phyloP scores from a whole-genome alignment of 306 rosid genomes.

The Trifolium subterraneum region DNA sequence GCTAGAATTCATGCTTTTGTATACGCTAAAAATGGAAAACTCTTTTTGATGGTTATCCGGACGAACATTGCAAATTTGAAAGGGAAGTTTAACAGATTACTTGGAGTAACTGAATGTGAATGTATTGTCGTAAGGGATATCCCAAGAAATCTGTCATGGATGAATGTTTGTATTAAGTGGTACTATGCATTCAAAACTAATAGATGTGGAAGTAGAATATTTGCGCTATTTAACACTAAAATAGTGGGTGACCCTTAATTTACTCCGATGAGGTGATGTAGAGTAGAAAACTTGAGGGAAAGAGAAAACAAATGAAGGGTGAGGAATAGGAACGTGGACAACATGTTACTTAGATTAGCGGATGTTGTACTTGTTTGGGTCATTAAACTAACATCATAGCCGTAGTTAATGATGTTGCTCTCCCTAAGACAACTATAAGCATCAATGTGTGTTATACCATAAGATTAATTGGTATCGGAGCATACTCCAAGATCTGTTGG shows the following conservation, averaged over 20 bases:
- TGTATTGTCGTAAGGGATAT: constrained; percentile 7
- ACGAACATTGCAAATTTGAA: constrained; percentile 25
- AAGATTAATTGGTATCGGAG: too few species aligned
- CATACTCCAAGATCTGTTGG: too few species aligned
- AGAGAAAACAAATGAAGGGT: too few species aligned
- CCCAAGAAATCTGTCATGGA: constrained; percentile 78
- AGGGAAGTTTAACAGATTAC: constrained; percentile 52
- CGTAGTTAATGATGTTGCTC: too few species aligned
- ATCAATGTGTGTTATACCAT: too few species aligned
- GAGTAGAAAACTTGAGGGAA: background rate
- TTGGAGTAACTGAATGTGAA: constrained; percentile 49
- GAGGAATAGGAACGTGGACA: too few species aligned
- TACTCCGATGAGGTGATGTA: background rate
- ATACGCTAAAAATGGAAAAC: constrained; percentile 57
- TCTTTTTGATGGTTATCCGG: constrained; percentile 51
- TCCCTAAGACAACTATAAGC: too few species aligned
- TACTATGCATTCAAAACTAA: constrained; percentile 44
- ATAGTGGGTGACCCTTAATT: constrained; percentile 33
- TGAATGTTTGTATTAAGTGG: constrained; percentile 58
- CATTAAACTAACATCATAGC: too few species aligned
- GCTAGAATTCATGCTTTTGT: constrained; percentile 74
- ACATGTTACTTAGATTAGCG: too few species aligned
- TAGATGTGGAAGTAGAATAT: constrained; percentile 46
- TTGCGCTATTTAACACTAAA: constrained; percentile 57
- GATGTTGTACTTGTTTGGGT: too few species aligned